Percentiles rank a stretch among this genome's conserved stretches.
Evolutionary conservation across 2,329 filamentous ascomycete species (phyloP).

Genomic region (Blastomyces emzantsi): DNA sequence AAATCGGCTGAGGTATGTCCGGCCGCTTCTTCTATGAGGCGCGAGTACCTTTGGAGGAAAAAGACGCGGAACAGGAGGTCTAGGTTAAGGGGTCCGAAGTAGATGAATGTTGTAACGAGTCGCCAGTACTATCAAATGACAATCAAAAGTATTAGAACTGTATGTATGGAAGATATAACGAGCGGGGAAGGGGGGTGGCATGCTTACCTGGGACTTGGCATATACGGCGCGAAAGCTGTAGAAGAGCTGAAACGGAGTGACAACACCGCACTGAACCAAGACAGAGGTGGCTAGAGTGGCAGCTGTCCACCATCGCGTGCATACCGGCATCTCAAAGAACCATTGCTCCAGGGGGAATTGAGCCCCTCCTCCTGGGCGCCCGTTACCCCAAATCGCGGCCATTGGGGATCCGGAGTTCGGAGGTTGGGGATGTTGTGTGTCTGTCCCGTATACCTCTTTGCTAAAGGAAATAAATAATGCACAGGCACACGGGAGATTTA

Average conservation of each 20-base stretch:
- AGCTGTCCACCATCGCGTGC: constrained; percentile 94
- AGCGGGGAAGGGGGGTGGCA: not conserved
- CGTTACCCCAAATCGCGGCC: constrained; percentile 24
- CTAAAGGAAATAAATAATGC: not conserved
- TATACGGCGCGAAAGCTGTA: constrained; percentile 93
- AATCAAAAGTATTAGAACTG: constrained; percentile 4
- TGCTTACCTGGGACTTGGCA: constrained; percentile 72
- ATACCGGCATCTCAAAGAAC: constrained; percentile 98
- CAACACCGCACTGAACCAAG: constrained; percentile 83
- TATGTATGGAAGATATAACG: constrained; percentile 3
- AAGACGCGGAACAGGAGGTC: constrained; percentile 97
- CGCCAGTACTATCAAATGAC: constrained; percentile 64
- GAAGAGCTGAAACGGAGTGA: constrained; percentile 92
- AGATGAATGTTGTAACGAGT: constrained; percentile 90
- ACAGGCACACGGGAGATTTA: not conserved
- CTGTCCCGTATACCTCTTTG: not conserved
- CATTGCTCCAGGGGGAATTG: constrained; percentile 84
- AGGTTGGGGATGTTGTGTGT: not conserved
- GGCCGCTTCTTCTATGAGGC: constrained; percentile 90
- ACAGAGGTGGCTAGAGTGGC: constrained; percentile 81
- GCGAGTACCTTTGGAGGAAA: constrained; percentile 93
- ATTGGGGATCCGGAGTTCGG: not conserved
- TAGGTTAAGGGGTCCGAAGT: constrained; percentile 89
- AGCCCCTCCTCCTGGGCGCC: constrained; percentile 34
- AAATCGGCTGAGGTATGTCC: constrained; percentile 86